phyloP scores from a whole-genome alignment of 768 basidiomycete species.

The Asterophora parasitica region DNA sequence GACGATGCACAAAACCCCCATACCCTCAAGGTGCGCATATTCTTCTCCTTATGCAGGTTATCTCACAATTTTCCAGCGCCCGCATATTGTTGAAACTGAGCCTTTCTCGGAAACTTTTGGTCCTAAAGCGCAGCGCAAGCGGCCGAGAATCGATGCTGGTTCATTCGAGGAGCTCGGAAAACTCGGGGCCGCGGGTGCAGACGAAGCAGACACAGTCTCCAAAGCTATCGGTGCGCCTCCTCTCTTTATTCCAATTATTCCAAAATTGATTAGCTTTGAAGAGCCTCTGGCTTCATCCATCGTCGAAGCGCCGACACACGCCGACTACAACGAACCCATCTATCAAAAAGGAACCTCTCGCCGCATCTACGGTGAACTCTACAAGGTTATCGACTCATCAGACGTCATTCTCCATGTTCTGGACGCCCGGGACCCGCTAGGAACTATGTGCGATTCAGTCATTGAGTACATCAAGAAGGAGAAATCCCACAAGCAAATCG shows the following conservation, averaged over 20 bases:
- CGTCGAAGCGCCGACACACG: conserved; percentile 57
- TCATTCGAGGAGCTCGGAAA: conserved; percentile 88
- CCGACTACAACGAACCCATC: conserved; percentile 83
- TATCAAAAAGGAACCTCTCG: conserved; percentile 94
- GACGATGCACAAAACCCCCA: conserved; percentile 86
- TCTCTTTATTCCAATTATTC: not conserved
- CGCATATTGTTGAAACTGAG: conserved; percentile 95
- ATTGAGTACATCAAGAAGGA: conserved; percentile 93
- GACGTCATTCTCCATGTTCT: conserved; percentile 94
- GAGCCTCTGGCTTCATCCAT: conserved; percentile 47
- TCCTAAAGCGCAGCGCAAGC: conserved; percentile 91
- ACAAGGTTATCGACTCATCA: conserved; percentile 99
- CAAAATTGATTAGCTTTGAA: conserved; percentile 14
- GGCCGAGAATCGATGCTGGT: conserved; percentile 81
- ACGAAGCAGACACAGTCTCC: conserved; percentile 45
- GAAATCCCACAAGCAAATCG: conserved; percentile 95
- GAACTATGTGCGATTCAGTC: conserved; percentile 92
- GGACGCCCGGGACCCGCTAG: conserved; percentile 93
- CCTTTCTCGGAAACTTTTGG: conserved; percentile 94
- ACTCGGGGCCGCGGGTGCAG: conserved; percentile 49
- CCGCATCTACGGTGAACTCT: conserved; percentile 95
- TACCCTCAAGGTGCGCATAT: conserved; percentile 55
- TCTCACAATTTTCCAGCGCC: conserved; percentile 43
- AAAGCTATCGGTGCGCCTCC: conserved; percentile 40
- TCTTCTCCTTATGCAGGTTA: not conserved